Evolutionary conservation across 768 basidiomycete species (phyloP).

Genomic region (Lactarius psammicola): DNA sequence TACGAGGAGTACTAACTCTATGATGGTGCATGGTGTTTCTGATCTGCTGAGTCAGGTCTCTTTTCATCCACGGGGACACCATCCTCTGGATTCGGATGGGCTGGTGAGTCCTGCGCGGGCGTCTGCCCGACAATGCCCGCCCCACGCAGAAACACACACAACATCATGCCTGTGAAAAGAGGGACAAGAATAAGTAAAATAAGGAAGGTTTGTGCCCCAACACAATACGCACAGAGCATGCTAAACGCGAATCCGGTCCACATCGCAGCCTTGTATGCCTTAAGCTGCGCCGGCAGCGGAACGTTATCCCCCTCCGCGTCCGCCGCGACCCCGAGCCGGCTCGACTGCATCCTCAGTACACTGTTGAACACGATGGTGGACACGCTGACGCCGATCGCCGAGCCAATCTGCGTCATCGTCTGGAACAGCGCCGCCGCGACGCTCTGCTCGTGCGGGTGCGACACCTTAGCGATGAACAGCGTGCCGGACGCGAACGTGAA

Average conservation of each 20-base stretch:
- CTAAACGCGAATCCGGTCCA: constrained; percentile 67
- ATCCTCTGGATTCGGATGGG: neutral
- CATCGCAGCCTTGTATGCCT: constrained; percentile 59
- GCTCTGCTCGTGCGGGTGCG: constrained; percentile 68
- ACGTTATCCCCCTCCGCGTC: constrained; percentile 35
- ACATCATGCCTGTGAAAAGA: constrained; percentile 7
- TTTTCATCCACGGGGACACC: neutral
- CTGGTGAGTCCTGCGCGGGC: neutral
- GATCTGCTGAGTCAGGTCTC: neutral
- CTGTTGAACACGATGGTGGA: constrained; percentile 69
- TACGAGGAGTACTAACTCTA: too few relatives aligned
- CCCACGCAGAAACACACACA: constrained; percentile 34
- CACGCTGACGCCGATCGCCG: constrained; percentile 68
- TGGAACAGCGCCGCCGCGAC: constrained; percentile 74
- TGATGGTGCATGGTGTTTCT: too few relatives aligned
- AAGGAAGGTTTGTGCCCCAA: neutral
- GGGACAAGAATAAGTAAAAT: constrained; percentile 4
- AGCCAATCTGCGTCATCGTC: constrained; percentile 77
- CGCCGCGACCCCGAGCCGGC: constrained; percentile 36
- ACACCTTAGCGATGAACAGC: constrained; percentile 69
- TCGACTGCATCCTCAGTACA: constrained; percentile 39
- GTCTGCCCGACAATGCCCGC: constrained; percentile 44
- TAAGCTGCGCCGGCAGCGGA: constrained; percentile 42
- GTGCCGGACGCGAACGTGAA: constrained; percentile 74
- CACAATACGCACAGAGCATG: constrained; percentile 46